Base-by-base conservation (phyloP, 176 grass and related monocot species). In the Poa pratensis region DNA sequence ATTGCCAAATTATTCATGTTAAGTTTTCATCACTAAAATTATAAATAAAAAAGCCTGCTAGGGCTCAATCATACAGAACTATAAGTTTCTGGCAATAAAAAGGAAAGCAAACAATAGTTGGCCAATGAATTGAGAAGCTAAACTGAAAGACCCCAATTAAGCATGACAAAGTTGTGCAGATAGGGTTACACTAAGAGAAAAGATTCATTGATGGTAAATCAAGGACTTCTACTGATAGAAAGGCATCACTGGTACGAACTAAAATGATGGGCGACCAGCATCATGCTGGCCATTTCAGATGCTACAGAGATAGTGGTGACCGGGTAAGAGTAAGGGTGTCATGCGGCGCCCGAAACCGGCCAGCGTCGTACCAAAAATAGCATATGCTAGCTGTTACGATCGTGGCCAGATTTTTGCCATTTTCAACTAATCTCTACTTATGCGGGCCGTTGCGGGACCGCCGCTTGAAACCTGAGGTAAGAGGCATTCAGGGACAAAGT, bases 221-320 rank as follows among this genome's bases (percentile, higher is more conserved):
- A 51, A 75, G 28, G 26, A 80, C 3, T 51, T 61, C 39, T 18
- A 45, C 16, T 27, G 16, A 14, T 73, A 22, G 15, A 58, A 86
- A 83, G 0, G 10, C 34, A 78, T 17, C 4, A 22, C 18, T 20
- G 11, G 26, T 54, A 48, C 54, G 24, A 11, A 17, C 28, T 62
- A 86, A 67, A 51, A 19, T 8, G 42, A 30, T 80, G 53, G 7
- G 32, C 73, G 23, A 49, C 16, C 24, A 61, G 12, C 66, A 83
- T 71, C 42, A 76, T 42, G 74, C 30, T 75, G 49, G 12, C 19
- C 69, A 77, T 37, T 72, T 55, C 28, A 81, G 65, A 77, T 69
- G 60, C 54, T 74, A 75, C 51, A 70, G 66, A 13, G 39, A 34
- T 45, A 68, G 60, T 28, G 48, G 32, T 67, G 73, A 62, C 57